phyloP scores from a whole-genome alignment of 495 filamentous ascomycete species.

The Penicillium simplicissimum region DNA sequence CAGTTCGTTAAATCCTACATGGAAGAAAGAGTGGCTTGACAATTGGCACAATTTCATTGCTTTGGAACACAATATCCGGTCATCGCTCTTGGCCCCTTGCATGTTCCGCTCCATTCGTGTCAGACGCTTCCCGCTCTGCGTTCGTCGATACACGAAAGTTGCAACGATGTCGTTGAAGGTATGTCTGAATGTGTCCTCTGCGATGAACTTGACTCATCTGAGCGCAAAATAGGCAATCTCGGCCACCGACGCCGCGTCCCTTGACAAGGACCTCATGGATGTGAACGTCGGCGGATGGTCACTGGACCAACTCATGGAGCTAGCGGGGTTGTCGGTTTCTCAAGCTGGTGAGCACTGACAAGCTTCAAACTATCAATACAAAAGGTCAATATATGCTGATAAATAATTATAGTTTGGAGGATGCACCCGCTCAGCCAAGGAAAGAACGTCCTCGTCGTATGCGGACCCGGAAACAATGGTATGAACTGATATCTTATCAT shows the following conservation, averaged over 20 bases:
- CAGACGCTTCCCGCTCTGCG: conserved; percentile 14
- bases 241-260: conserved; percentile 80
- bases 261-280: conserved; percentile 94
- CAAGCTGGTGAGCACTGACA: conserved; percentile 66
- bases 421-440: conserved; percentile 77
- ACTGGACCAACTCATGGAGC: conserved; percentile 95
- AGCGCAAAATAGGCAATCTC: conserved; percentile 65
- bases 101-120: conserved; percentile 30
- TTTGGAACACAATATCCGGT: not conserved
- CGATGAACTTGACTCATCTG: not conserved
- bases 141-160: conserved; percentile 33
- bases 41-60: not conserved
- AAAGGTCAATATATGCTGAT: not conserved
- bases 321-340: conserved; percentile 89
- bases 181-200: not conserved
- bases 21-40: not conserved
- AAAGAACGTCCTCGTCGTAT: conserved; percentile 77
- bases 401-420: conserved; percentile 22
- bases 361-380: not conserved
- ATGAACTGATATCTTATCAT: conserved; percentile 20
- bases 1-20: too few species aligned
- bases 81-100: conserved; percentile 5
- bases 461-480: conserved; percentile 96
- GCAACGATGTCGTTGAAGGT: conserved; percentile 48
- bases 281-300: conserved; percentile 75